Evolutionary conservation across 2,329 filamentous ascomycete species (phyloP), one percentile per base, ranked within the genome.

Genomic region (Didymella exigua): DNA sequence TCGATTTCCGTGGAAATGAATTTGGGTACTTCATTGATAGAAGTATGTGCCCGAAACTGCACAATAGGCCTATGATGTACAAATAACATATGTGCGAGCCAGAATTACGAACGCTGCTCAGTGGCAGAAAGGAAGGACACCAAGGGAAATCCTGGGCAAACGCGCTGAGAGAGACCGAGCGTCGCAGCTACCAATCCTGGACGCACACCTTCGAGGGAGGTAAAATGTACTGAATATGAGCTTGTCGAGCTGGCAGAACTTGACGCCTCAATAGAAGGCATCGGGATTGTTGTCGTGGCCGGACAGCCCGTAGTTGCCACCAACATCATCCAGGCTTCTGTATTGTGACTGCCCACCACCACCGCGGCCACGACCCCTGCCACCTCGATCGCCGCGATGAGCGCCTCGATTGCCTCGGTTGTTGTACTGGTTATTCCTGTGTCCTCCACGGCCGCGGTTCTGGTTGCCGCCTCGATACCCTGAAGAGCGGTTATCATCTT

Each of bases 251-350:
- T 10, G 2, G 13, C 5, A 19, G 9, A 11, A 7, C 19, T 14
- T 5, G 13, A 1, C 1, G 19, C 27, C 19, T 50, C 56, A 74
- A 49, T 74, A 74, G 56, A 70, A 74, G 11, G 68, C 67, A 41
- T 72, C 66, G 9, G 71, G 69, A 27, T 70, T 69, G 44, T 68
- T 68, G 47, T 72, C 69, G 36, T 72, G 59, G 34, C 66, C 64
- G n/a, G 67, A 61, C 36, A 66, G 63, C 14, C 67, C 68, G 44
- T 69, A 65, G 31, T 53, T 63, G 46, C 62, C 52, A 29, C 71
- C 70, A 29, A 76, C 74, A 60, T 79, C 78, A 54, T 81, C 78
- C 23, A 81, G 66, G 56, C 75, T 78, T 44, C 72, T 66, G 59
- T 80, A 80, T 31, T 73, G 70, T 11, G 66, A 66, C 16, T 70